Evolutionary conservation across 2,329 filamentous ascomycete genomes (phyloP), one percentile per base, ranked within the genome.

Genomic region (Scedosporium aurantiacum): DNA sequence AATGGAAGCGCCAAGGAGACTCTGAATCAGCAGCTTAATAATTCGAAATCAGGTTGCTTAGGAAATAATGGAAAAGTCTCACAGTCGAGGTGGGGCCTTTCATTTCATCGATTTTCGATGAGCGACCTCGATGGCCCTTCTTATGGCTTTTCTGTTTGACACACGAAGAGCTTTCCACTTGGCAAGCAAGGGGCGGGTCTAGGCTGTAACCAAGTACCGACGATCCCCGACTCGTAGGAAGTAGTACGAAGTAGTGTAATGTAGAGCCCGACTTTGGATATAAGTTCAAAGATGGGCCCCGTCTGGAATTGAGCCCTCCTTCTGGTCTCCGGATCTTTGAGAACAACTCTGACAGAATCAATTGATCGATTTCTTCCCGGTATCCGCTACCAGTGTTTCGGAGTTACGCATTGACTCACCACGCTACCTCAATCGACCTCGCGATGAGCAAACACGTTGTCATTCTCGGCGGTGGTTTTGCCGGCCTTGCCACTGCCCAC

Each of bases 401-500:
- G 32, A 37, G 10, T 3, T 12, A 12, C 32, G 10, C 32, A 37
- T 37, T 4, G 32, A 37, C 32, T 37, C 32, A 3, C 32, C 2
- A 37, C 10, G 10, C 32, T 37, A 10, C 32, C 32, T 37, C 32
- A 37, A 37, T 37, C 14, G 10, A 37, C 10, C 32, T 37, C 18
- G 23, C 55, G 7, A 57, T 57, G 55, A 16, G 8, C n/a, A 70
- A 72, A 63, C 76, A 74, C 37, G 73, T 83, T 58, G 75, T 83
- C 47, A 71, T 83, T 58, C 73, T 83, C 4, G 81, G 81, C 40
- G 78, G 77, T 40, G 77, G 78, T 68, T 68, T 74, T 47, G 72
- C 75, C 45, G 79, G 79, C 63, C 66, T 80, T 56, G 75, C 77
- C 18, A 65, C 79, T 41, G 76, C 80, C 57, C 80, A 82, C 68